These are phyloP conservation scores for Alternaria ethzedia DNA, from an alignment of 2,329 filamentous ascomycete species.

Conservation along the genomic window DNA sequence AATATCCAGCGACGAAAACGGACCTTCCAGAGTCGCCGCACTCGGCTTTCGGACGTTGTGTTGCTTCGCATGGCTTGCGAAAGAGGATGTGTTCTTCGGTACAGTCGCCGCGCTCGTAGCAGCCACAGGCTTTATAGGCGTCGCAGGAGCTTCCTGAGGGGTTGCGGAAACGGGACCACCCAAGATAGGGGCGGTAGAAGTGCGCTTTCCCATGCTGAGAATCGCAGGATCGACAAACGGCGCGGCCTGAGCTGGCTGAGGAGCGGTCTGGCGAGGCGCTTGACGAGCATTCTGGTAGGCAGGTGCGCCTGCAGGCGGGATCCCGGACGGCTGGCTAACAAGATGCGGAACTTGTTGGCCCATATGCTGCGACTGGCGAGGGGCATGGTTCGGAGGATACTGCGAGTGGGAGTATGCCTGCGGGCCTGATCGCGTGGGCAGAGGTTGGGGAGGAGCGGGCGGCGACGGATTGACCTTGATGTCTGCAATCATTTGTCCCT, in stretches of 20 bases:
- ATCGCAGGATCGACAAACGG: conserved; percentile 83
- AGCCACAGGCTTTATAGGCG: conserved; percentile 51
- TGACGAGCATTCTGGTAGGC: conserved; percentile 2
- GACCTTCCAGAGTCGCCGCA: conserved; percentile 48
- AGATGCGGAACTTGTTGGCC: conserved; percentile 18
- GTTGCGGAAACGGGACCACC: conserved; percentile 27
- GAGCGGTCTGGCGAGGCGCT: conserved; percentile 20
- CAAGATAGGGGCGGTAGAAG: conserved; percentile 32
- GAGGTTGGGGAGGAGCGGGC: conserved; percentile 24
- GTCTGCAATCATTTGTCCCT: conserved; percentile 65
- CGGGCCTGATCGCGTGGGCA: conserved; percentile 22
- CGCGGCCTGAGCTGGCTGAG: conserved; percentile 36
- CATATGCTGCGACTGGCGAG: conserved; percentile 10
- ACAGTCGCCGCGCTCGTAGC: conserved; percentile 43
- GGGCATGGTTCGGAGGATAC: conserved; percentile 24
- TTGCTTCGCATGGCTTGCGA: conserved; percentile 41
- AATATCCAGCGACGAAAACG: conserved; percentile 50
- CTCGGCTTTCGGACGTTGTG: conserved; percentile 43
- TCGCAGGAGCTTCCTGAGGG: conserved; percentile 50
- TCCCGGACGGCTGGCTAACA: conserved; percentile 16
- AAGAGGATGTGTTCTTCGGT: conserved; percentile 48
- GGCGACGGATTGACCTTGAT: conserved; percentile 57
- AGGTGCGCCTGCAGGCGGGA: conserved; percentile 8
- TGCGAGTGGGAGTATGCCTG: conserved; percentile 28
- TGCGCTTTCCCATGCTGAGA: conserved; percentile 65